Base-by-base conservation (phyloP, 805 yeast species). In the Blastobotrys parvus region DNA sequence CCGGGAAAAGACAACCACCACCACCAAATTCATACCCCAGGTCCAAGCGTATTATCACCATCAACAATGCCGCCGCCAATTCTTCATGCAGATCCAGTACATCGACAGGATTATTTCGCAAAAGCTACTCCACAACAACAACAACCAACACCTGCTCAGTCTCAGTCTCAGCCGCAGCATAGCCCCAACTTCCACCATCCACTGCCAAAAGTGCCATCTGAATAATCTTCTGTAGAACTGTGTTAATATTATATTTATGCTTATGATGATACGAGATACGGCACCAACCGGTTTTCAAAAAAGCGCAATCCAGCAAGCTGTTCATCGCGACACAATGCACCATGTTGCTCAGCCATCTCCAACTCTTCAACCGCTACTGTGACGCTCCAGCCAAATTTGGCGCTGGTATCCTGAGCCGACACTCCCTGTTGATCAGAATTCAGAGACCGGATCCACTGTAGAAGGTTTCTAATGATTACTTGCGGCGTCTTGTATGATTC, bases 341-440 rank as follows among this genome's bases (percentile, higher is more conserved):
- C 88, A 2, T 61, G 56, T 2, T 65, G 69, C n/a, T 83, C 71
- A 16, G 82, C 77, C 43, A 69, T 63, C 43, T 75, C 74, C 8
- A 84, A 59, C 45, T 83, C 82, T 55, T 83, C 90, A 8, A 63
- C 65, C 6, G 87, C 71, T 11, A 84, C 75, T 20, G 75, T 73
- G 31, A 79, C 63, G 16, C 87, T 77, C 85, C 89, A 82, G 41
- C 73, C 71, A 47, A 79, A 77, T 38, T 66, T 56, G 31, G 59
- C 62, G 17, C 75, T 64, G n/a, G 74, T 65, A 27, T 71, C 74
- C 29, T 60, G 59, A 11, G 64, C 61, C 1, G 64, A 51, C 19
- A 62, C 56, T 1, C 69, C 69, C 1, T 45, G 39, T 10, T 49
- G 52, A 52, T 58, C 54, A 4, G 52, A 46, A 23, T 45, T 56